Base-by-base conservation (phyloP, 1,284 basidiomycete genomes). In the Malassezia vespertilionis region DNA sequence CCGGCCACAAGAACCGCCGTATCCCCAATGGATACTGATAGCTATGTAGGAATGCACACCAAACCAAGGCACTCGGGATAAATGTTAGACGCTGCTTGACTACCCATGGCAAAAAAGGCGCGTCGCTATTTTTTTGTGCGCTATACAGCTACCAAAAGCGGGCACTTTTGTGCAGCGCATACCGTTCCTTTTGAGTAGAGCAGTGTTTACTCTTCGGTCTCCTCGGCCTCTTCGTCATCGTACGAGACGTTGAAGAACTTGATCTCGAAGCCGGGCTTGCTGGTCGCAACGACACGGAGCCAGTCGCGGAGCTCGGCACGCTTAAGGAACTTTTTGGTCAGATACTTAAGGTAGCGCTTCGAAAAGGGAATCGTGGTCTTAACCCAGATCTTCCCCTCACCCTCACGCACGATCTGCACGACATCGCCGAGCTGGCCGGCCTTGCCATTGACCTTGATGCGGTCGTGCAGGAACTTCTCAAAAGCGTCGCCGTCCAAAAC, bases 381-480 rank as follows among this genome's bases (percentile, higher is more conserved):
- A 57, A 74, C 58, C 57, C 63, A 61, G 61, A 74, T 69, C 66
- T 73, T 72, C 56, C 71, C 71, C 47, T 72, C 69, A 57, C 66
- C 69, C 63, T 74, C 72, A 44, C 71, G 65, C 37, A 58, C 50
- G 60, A 74, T 62, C 55, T 67, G 60, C 56, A 74, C 65, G 46
- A 62, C 59, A 40, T 74, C 72, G 42, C 72, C 65, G 79, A 82
- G 44, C 65, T 84, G 30, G 80, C 82, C 3, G 72, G 71, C 72
- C 57, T 63, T 75, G 59, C 74, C 74, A 39, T 78, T 80, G 57
- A 90, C 82, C 79, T 89, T 91, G 73, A 89, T 86, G 63, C 84
- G 81, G 76, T 91, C 87, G 72, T 90, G 86, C 49, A 93, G 78
- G 78, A 83, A 93, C 75, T 87, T 86, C 75, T 87, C 85, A 74